Base-by-base conservation (phyloP, 495 filamentous ascomycete species). In the Penicillium ochrochloron region DNA sequence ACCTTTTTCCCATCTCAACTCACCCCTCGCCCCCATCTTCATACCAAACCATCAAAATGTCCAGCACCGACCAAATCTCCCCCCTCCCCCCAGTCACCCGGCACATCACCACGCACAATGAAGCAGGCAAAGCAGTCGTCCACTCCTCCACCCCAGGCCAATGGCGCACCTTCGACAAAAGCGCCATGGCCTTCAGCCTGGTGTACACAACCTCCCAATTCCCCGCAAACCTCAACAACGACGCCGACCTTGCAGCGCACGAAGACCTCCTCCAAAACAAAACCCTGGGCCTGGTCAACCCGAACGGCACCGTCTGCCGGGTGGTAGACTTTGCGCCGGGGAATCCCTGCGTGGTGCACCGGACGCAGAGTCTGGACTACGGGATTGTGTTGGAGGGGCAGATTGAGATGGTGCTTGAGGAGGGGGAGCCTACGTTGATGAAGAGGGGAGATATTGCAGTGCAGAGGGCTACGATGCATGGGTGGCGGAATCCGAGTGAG, bases 321-420 rank as follows among this genome's bases (percentile, higher is more conserved):
- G 90, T 63, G 81, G 91, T 67, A 68, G 91, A 75, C 87, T 92
- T 82, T 79, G 89, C 57, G 73, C 92, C 78, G 81, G 87, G 57
- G 82, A 83, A 68, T 84, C 87, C 71, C 80, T 88, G 44, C 83
- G 39, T 79, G 2, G 75, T 94, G 84, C 92, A 94, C 63, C 82
- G 90, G 0, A 93, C 92, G 3, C 81, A 87, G 68, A 87, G 83
- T 17, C 74, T 95, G 5, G 92, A 94, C 65, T 93, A 90, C 57
- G 90, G 90, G 4, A 82, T 93, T 60, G 85, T 95, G 29, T 61
- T 95, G n/a, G 90, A 93, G 70, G 92, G 92, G 0, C 71, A 84
- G 67, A 44, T 94, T 54, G 91, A 93, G 71, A 91, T 93, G 76
- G 87, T 90, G 84, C 84, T 80, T 51, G 89, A 93, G 73, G 83